Base-by-base conservation (phyloP, 2,329 filamentous ascomycete genomes). In the Aspergillus sp. region DNA sequence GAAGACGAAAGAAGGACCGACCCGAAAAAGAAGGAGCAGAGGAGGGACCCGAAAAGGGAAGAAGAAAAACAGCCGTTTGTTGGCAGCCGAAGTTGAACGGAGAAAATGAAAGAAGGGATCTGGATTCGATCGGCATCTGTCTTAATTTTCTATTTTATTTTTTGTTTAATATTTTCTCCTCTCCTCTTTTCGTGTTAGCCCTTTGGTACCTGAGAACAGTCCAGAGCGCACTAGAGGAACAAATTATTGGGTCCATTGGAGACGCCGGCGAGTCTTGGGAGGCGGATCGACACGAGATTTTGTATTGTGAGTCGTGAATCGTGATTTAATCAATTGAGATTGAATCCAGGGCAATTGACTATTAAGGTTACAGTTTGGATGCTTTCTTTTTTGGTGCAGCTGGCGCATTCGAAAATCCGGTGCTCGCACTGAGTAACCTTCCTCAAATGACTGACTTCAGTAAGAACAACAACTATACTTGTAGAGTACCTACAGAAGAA, bases 251-350 rank as follows among this genome's bases (percentile, higher is more conserved):
- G 57, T 50, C 56, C 58, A 36, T 52, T 55, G 59, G 54, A 45
- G 53, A 53, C 57, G 54, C 57, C 50, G 42, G 49, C 49, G 53
- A 55, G 49, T 49, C 55, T 58, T 50, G 52, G 32, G 29, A 49
- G 54, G 61, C 46, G 45, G 61, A 61, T 63, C 61, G 54, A 61
- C 59, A 63, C 61, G 59, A 56, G 56, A 60, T 57, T 56, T 55
- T 55, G 52, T 49, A 52, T 51, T 56, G 29, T 6, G 49, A 51
- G 6, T n/a, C n/a, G 36, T 29, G 49, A 51, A 7, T n/a, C 16
- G 36, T 29, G 26, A 29, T 29, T 29, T 29, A 29, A 29, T 29
- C 26, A 29, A 29, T 29, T 9, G 7, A 29, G 26, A 29, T 29
- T 26, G 6, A 26, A 26, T 26, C 26, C 26, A 26, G 26, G 26